These are phyloP conservation scores for Phaseolus lunatus DNA, from an alignment of 306 rosid species.

Conservation along the genomic window DNA sequence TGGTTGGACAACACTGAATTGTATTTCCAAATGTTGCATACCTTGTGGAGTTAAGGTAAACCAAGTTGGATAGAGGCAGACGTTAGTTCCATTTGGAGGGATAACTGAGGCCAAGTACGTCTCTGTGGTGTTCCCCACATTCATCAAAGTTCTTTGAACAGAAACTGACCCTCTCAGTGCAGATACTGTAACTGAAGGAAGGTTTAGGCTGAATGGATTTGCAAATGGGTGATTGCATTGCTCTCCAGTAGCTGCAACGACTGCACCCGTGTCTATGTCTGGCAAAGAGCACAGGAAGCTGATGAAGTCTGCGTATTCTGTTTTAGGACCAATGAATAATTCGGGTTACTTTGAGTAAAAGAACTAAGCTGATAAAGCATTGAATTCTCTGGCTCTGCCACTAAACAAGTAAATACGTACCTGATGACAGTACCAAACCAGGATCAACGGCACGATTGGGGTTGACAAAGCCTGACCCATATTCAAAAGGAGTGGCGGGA, in stretches of 20 bases:
- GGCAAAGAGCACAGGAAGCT: conserved; percentile 86
- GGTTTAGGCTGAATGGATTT: conserved; percentile 79
- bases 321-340: conserved; percentile 33
- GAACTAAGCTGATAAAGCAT: conserved; percentile 25
- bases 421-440: conserved; percentile 74
- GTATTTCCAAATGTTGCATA: conserved; percentile 62
- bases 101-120: conserved; percentile 62
- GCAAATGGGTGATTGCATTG: conserved; percentile 56
- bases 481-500: conserved; percentile 79
- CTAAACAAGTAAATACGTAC: conserved; percentile 45
- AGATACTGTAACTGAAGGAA: conserved; percentile 81
- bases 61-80: conserved; percentile 60
- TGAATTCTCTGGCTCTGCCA: background rate
- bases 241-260: conserved; percentile 63
- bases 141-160: conserved; percentile 63
- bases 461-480: conserved; percentile 76
- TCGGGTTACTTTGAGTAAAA: background rate
- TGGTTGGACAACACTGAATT: conserved; percentile 60
- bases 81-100: conserved; percentile 79
- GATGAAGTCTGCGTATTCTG: conserved; percentile 73
- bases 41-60: conserved; percentile 71
- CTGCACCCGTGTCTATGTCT: conserved; percentile 45
- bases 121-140: conserved; percentile 70
- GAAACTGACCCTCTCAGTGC: conserved; percentile 56
- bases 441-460: conserved; percentile 73